A percentile compares a stretch with the other conserved stretches of the same genome.
Evolutionary conservation across 768 basidiomycete species (phyloP).

Genomic region (Leccinum uliginosum): DNA sequence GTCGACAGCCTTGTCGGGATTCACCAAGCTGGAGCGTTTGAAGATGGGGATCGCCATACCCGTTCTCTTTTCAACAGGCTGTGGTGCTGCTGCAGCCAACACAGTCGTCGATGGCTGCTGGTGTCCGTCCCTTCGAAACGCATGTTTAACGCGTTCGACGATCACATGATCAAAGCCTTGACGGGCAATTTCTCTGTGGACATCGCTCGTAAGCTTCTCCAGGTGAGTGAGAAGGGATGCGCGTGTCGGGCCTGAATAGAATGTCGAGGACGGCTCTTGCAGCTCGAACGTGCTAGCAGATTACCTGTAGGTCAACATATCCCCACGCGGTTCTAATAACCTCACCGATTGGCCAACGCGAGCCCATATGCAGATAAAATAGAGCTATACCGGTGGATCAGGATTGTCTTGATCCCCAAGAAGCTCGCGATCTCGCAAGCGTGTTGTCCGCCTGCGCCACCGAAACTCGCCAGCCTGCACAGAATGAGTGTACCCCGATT

Average conservation of each 20-base stretch:
- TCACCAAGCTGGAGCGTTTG: slow-evolving; percentile 3
- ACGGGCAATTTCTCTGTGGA: slow-evolving; percentile 58
- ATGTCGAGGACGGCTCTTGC: slow-evolving; percentile 85
- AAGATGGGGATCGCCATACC: slow-evolving; percentile 8
- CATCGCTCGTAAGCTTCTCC: slow-evolving; percentile 61
- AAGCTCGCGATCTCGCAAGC: slow-evolving; percentile 88
- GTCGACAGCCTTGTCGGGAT: slow-evolving; percentile 5
- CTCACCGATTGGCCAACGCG: slow-evolving; percentile 77
- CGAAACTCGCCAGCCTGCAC: slow-evolving; percentile 74
- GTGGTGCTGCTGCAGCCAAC: slow-evolving; percentile 8
- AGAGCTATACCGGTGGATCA: slow-evolving; percentile 89
- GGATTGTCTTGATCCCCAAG: slow-evolving; percentile 81
- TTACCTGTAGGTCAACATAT: not conserved
- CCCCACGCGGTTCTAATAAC: not conserved
- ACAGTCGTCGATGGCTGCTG: too few relatives aligned
- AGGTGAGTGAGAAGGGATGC: slow-evolving; percentile 57
- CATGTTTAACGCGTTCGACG: slow-evolving; percentile 83
- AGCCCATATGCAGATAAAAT: slow-evolving; percentile 93
- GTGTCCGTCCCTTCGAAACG: slow-evolving; percentile 94
- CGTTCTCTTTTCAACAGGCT: not conserved
- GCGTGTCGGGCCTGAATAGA: slow-evolving; percentile 61
- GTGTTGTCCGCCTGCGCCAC: slow-evolving; percentile 88
- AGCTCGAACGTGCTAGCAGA: slow-evolving; percentile 69
- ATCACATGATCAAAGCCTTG: slow-evolving; percentile 83
- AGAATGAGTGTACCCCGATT: not conserved